These are phyloP conservation scores for Phytophthora multivora DNA, from an alignment of 352 stramenopile species.

Conservation along the genomic window DNA sequence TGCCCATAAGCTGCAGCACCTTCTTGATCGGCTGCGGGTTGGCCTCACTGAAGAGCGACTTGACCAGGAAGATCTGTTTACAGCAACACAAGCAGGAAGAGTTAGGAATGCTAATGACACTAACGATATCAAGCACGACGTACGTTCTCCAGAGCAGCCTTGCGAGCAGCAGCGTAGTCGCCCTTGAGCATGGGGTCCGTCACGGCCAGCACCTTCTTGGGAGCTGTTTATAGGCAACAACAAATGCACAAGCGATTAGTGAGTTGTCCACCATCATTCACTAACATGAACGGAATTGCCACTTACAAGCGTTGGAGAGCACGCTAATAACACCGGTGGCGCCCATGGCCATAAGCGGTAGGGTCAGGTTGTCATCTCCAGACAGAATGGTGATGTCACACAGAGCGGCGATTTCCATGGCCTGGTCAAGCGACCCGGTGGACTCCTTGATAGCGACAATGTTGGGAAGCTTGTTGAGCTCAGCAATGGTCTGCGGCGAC, in stretches of 20 bases:
- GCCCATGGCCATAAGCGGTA: conserved; percentile 90
- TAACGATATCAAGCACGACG: conserved; percentile 14
- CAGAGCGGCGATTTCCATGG: conserved; percentile 86
- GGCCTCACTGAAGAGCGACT: conserved; percentile 90
- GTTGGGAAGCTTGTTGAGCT: conserved; percentile 93
- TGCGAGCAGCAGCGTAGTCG: conserved; percentile 79
- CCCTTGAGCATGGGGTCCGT: conserved; percentile 78
- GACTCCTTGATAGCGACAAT: conserved; percentile 99
- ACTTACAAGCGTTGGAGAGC: conserved; percentile 87
- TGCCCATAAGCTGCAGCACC: conserved; percentile 86
- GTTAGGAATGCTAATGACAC: conserved; percentile 7
- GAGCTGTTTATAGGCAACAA: conserved; percentile 44
- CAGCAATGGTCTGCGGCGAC: conserved; percentile 92
- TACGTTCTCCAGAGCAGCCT: conserved; percentile 88
- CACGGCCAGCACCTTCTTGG: conserved; percentile 85
- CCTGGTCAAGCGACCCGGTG: conserved; percentile 92
- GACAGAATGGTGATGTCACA: conserved; percentile 93
- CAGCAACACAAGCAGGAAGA: background rate
- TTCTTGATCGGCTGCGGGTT: conserved; percentile 94
- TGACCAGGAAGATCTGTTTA: conserved; percentile 87
- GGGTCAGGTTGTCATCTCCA: conserved; percentile 90
- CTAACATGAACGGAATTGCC: background rate
- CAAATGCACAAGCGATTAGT: background rate
- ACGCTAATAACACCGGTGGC: conserved; percentile 91
- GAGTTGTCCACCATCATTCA: background rate